Percentiles rank a stretch among this genome's conserved stretches.
phyloP scores from a whole-genome alignment of 805 yeast genomes.

The Saturnispora zaruensis region DNA sequence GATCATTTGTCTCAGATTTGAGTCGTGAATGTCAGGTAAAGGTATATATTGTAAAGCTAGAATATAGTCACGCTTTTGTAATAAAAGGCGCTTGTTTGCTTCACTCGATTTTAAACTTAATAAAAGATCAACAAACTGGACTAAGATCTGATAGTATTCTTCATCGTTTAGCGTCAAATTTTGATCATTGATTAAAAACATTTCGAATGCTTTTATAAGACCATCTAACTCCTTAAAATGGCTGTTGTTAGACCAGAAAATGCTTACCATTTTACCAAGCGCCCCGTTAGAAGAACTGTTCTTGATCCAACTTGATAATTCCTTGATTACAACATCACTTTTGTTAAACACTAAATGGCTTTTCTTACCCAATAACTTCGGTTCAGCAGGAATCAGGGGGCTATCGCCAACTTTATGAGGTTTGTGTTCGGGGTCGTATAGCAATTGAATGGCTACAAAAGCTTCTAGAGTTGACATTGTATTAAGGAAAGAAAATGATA shows the following conservation, averaged over 20 bases:
- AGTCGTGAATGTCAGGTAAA: conserved; percentile 15
- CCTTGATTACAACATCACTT: conserved; percentile 19
- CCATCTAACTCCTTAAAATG: neutral
- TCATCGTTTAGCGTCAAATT: conserved; percentile 2
- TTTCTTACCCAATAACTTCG: conserved; percentile 16
- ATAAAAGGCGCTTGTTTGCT: conserved; percentile 4
- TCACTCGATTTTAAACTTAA: conserved; percentile 12
- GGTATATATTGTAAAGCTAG: conserved; percentile 11
- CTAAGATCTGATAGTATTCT: neutral
- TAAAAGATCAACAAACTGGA: conserved; percentile 16
- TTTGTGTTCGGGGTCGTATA: conserved; percentile 19
- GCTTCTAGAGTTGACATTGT: conserved; percentile 4
- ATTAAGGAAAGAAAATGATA: neutral
- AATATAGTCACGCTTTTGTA: conserved; percentile 8
- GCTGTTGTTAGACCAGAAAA: neutral
- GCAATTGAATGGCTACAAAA: conserved; percentile 16
- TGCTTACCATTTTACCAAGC: neutral
- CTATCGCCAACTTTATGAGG: conserved; percentile 17
- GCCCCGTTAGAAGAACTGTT: conserved; percentile 10
- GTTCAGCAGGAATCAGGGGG: conserved; percentile 15
- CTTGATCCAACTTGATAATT: conserved; percentile 14
- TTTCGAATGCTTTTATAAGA: neutral
- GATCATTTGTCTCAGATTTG: conserved; percentile 8
- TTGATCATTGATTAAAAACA: neutral
- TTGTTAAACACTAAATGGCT: conserved; percentile 20